Conservation (phyloP, 208 protist genomes). For the Naegleria gruberi region DNA sequence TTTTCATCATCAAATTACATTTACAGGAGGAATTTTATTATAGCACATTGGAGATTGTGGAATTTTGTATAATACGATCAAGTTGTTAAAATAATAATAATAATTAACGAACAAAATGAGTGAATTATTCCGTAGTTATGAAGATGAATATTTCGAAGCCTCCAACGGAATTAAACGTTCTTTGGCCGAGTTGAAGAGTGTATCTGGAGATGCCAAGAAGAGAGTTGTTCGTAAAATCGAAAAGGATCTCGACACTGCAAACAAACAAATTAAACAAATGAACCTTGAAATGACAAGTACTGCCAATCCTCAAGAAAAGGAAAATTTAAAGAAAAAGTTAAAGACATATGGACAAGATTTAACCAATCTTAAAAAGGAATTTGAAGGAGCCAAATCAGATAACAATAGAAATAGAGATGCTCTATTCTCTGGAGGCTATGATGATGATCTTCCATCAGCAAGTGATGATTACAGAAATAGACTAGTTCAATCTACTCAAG, state of each 20-base stretch:
- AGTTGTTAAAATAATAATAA: not conserved
- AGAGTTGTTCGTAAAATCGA: not conserved
- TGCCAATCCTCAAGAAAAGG: not conserved
- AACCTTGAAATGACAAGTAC: not conserved
- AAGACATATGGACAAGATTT: not conserved
- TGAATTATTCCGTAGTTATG: not conserved
- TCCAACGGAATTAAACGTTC: not conserved
- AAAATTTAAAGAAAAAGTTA: not conserved
- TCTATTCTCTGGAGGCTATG: not conserved
- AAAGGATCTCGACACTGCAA: not conserved
- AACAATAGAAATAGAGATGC: not conserved
- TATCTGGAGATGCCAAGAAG: not conserved
- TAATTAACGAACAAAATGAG: not conserved
- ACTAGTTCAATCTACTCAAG: not conserved
- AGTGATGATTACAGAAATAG: not conserved
- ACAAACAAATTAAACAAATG: slow-evolving; percentile 2
- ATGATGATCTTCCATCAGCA: not conserved
- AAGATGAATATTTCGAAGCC: not conserved
- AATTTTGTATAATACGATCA: not conserved
- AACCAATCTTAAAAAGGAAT: not conserved
- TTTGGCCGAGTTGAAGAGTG: not conserved
- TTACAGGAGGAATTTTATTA: not conserved
- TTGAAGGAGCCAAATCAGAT: not conserved
- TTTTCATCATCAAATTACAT: too few relatives aligned
- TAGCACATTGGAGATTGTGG: not conserved